Base-by-base conservation (phyloP, 106 monocot species). In the Vanilla planifolia region DNA sequence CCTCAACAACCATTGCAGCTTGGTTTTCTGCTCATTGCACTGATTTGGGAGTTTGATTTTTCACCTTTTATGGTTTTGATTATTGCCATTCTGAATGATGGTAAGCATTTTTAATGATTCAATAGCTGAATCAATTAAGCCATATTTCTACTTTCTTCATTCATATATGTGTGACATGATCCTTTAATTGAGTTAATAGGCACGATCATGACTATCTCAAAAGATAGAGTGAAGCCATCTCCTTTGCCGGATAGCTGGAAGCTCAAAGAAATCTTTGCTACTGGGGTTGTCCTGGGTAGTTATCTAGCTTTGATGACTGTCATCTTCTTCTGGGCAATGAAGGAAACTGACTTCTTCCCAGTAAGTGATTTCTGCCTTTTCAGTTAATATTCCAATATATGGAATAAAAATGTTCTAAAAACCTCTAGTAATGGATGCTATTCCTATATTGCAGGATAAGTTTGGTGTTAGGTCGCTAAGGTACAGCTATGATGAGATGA, bases 61-160 rank as follows among this genome's bases (percentile, higher is more conserved):
- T 85, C 85, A 6, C 80, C 85, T 14, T 85, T 85, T 66, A 85
- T 85, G 85, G 80, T 85, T 63, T 37, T 85, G 72, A 80, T 85
- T 64, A 85, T 85, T 45, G 85, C 85, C 50, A 80, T 85, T 29
- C 64, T 85, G 28, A 85, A 85, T 60, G 85, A 85, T 52, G 85
- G 85, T 84, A 23, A 41, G 63, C 66, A 13, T 26, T 10, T 63
- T 25, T 42, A 61, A 16, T 63, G 16, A 28, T 9, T 47, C 20
- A 30, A 3, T 63, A 26, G 16, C 16, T 0, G 21, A 43, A 19
- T 68, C 37, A 43, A 10, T 28, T 47, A 0, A 10, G 16, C 2
- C 27, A 13, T 29, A 36, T 33, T 46, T n/a, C 39, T 51, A 24
- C 28, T 15, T 28, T 21, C 2, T 50, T 26, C 8, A 1, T 16